Conservation (phyloP, 208 protist species). For the Acanthamoeba triangularis region DNA sequence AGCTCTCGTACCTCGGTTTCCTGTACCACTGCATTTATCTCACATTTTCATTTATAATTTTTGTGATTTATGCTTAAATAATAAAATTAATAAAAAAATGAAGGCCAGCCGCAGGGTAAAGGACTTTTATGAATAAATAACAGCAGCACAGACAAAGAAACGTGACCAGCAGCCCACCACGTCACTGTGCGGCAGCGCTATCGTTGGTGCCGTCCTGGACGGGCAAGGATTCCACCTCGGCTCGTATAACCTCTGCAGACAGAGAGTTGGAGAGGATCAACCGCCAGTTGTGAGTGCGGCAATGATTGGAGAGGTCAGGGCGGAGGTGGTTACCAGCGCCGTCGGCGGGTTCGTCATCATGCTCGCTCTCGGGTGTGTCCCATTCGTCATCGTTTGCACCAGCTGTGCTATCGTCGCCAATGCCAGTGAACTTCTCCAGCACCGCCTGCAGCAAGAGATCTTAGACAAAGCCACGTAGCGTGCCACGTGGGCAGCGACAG, state of each 20-base stretch:
- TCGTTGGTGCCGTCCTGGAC: neutral
- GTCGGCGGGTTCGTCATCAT: conserved; percentile 17
- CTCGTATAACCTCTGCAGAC: neutral
- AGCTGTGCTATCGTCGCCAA: neutral
- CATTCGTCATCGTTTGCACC: conserved; percentile 22
- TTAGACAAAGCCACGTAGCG: neutral
- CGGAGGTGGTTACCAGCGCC: neutral
- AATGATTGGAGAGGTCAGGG: neutral
- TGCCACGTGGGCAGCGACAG: no score
- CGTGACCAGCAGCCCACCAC: no score
- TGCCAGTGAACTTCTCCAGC: conserved; percentile 9
- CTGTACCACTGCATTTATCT: no score
- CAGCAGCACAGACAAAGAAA: no score
- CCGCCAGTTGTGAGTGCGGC: neutral
- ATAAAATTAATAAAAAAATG: no score
- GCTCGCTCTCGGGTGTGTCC: neutral
- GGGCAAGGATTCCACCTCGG: neutral
- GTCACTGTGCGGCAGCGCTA: neutral
- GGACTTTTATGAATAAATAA: no score
- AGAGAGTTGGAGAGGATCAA: neutral
- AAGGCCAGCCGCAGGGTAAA: no score
- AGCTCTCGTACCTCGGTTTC: neutral
- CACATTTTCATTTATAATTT: neutral
- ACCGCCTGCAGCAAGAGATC: neutral
- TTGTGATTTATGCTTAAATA: neutral